Percentiles rank a stretch among this genome's conserved stretches.
Evolutionary conservation across 2,329 filamentous ascomycete species (phyloP).

Genomic region (Fusarium tuaranense): DNA sequence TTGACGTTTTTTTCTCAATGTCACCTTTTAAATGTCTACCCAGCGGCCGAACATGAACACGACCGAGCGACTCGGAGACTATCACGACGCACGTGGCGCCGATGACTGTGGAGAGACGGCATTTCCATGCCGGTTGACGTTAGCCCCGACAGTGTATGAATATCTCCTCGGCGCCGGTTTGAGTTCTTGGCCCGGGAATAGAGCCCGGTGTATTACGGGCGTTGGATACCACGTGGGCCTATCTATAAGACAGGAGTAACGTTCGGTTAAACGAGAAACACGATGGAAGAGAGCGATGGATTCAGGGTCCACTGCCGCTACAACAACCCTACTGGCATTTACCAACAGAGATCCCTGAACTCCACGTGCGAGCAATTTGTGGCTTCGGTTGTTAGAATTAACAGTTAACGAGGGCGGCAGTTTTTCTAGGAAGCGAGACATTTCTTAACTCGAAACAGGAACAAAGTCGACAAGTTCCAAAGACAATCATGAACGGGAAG

Average conservation of each 20-base stretch:
- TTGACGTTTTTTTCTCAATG: neutral
- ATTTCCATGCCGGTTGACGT: neutral
- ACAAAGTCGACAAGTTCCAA: neutral
- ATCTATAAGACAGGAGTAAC: neutral
- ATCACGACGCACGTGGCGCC: neutral
- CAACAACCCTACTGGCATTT: neutral
- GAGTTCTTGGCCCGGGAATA: neutral
- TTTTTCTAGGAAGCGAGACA: neutral
- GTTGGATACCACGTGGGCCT: neutral
- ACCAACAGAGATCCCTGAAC: neutral
- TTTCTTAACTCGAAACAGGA: neutral
- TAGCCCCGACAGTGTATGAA: neutral
- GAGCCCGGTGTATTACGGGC: neutral
- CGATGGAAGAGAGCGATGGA: conserved; percentile 1
- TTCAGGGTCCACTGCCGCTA: neutral
- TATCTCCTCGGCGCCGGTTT: neutral
- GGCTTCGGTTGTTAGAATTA: neutral
- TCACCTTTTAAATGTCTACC: neutral
- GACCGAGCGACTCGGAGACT: neutral
- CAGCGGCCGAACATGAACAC: neutral
- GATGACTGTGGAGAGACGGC: neutral
- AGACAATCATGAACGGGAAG: neutral
- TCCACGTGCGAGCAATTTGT: neutral
- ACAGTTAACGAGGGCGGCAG: neutral
- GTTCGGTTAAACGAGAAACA: neutral